These are phyloP conservation scores for Rutidosis leptorrhynchoides DNA, from an alignment of 129 eudicot genomes.

Conservation along the genomic window DNA sequence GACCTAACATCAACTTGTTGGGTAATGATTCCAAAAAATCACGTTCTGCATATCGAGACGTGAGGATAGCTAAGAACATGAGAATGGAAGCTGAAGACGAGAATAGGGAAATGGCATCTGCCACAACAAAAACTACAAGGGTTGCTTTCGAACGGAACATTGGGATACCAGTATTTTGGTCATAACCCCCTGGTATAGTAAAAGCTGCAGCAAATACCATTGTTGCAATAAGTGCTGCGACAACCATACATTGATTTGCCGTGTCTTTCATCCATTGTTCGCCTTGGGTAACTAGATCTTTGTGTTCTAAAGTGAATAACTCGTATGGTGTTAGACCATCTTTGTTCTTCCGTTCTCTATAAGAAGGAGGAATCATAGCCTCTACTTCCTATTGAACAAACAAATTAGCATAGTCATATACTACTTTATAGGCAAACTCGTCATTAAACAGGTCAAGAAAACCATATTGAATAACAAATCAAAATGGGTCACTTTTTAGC, in stretches of 20 bases:
- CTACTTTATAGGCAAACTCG: too few species aligned
- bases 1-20: conserved; percentile 15
- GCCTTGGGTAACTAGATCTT: conserved; percentile 15
- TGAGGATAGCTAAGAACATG: conserved; percentile 23
- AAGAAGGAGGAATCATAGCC: conserved; percentile 26
- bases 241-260: conserved; percentile 40
- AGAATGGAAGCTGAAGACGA: conserved; percentile 18
- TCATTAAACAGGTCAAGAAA: too few species aligned
- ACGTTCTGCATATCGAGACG: conserved; percentile 31
- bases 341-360: conserved; percentile 24
- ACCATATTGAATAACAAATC: too few species aligned
- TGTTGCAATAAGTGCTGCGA: conserved; percentile 37
- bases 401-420: background rate
- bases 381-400: conserved; percentile 36
- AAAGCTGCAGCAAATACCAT: conserved; percentile 43
- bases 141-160: conserved; percentile 1
- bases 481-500: too few species aligned
- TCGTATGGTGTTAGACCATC: conserved; percentile 35
- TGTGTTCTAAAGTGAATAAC: conserved; percentile 39
- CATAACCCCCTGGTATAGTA: conserved; percentile 41
- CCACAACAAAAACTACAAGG: conserved; percentile 27
- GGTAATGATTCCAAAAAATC: conserved; percentile 33
- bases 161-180: conserved; percentile 17
- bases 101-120: conserved; percentile 33
- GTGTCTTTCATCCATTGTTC: conserved; percentile 19